phyloP scores from a whole-genome alignment of 1,284 basidiomycete genomes.

The Anthracocystis walkeri region DNA sequence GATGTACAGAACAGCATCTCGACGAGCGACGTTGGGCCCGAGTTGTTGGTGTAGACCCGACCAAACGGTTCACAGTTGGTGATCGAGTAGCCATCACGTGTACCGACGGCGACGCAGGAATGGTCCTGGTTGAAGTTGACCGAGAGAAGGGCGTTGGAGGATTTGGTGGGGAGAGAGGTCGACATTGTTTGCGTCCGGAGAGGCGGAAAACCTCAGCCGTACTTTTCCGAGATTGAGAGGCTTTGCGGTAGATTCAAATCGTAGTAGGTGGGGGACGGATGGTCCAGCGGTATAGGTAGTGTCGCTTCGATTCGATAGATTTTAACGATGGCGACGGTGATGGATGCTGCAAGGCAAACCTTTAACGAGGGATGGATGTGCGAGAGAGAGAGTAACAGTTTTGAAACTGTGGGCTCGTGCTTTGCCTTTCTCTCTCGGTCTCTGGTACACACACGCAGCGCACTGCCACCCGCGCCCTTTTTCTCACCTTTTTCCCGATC shows the following conservation, averaged over 20 bases:
- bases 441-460: background rate
- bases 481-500: constrained; percentile 7
- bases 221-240: too few relatives aligned
- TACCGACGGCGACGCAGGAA: constrained; percentile 92
- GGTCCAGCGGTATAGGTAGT: too few relatives aligned
- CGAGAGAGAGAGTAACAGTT: background rate
- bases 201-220: too few relatives aligned
- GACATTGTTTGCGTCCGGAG: constrained; percentile 16
- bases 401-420: constrained; percentile 25
- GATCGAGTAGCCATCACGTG: constrained; percentile 94
- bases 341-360: background rate
- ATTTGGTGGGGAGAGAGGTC: constrained; percentile 34
- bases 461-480: background rate
- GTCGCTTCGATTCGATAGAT: background rate
- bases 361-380: background rate
- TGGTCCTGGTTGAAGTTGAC: constrained; percentile 64
- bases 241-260: too few relatives aligned
- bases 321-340: background rate
- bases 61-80: constrained; percentile 98
- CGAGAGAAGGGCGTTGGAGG: constrained; percentile 54
- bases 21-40: constrained; percentile 91
- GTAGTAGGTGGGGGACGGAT: too few relatives aligned
- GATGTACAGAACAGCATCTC: constrained; percentile 99
- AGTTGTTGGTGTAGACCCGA: constrained; percentile 91
- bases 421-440: background rate